Evolutionary conservation across 768 basidiomycete species (phyloP).

Genomic region (Lentinula detonsa): DNA sequence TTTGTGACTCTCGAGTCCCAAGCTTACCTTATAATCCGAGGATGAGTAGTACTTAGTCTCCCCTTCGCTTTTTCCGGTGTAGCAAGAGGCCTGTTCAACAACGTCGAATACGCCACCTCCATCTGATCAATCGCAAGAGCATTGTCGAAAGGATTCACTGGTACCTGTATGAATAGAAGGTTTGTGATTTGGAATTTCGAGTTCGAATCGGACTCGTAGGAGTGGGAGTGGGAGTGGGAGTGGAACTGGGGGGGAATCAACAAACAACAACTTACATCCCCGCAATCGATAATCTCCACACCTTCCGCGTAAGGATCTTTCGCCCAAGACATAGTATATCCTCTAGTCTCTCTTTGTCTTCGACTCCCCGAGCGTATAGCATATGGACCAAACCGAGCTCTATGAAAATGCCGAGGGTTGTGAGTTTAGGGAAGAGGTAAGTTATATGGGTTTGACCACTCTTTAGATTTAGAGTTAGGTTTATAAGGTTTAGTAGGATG

Average conservation of each 20-base stretch:
- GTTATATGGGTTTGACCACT: no score
- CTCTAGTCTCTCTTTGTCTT: slow-evolving; percentile 48
- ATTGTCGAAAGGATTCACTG: slow-evolving; percentile 77
- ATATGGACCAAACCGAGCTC: slow-evolving; percentile 84
- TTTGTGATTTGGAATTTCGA: no score
- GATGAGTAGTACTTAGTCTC: slow-evolving; percentile 33
- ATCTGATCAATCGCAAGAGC: slow-evolving; percentile 81
- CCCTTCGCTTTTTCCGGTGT: slow-evolving; percentile 14
- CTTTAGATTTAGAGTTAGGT: no score
- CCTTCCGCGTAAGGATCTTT: slow-evolving; percentile 57
- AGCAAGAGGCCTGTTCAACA: slow-evolving; percentile 53
- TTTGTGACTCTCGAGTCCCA: background rate
- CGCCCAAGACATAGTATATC: slow-evolving; percentile 71
- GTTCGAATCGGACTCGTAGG: no score
- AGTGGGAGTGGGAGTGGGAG: no score
- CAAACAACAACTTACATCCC: slow-evolving; percentile 46
- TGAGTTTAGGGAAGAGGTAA: background rate
- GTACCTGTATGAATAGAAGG: slow-evolving; percentile 61
- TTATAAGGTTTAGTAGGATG: slow-evolving; percentile 12
- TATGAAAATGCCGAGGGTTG: slow-evolving; percentile 19
- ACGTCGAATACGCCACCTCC: slow-evolving; percentile 75
- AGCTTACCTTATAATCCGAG: slow-evolving; percentile 60
- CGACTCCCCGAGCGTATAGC: slow-evolving; percentile 79
- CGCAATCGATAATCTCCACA: slow-evolving; percentile 70
- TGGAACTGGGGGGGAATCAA: no score